phyloP scores from a whole-genome alignment of 805 yeast species.

The Myxozyma neotropica region DNA sequence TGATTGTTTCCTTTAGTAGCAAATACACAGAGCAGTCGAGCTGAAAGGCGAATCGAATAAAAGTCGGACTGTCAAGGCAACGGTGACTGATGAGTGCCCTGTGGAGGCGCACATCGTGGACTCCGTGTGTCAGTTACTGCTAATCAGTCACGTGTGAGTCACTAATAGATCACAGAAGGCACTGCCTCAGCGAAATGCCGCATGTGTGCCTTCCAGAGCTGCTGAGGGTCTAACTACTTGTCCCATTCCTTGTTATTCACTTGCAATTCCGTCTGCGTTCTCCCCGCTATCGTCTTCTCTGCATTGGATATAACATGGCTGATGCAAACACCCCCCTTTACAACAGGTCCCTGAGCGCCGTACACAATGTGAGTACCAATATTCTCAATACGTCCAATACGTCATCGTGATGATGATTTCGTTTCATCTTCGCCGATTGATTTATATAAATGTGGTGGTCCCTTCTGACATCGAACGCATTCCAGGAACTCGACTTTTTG shows the following conservation, averaged over 20 bases:
- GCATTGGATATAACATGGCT: constrained; percentile 21
- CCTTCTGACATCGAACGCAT: too few relatives aligned
- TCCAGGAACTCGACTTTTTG: constrained; percentile 72
- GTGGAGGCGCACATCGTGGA: not conserved
- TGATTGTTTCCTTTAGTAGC: too few relatives aligned
- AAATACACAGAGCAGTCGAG: too few relatives aligned
- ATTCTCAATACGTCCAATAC: not conserved
- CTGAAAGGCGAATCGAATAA: too few relatives aligned
- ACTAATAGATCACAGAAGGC: not conserved
- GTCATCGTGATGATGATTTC: constrained; percentile 1
- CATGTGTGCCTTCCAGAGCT: not conserved
- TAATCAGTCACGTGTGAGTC: not conserved
- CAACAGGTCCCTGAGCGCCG: constrained; percentile 75
- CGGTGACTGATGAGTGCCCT: too few relatives aligned
- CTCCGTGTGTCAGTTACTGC: not conserved
- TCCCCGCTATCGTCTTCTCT: too few relatives aligned
- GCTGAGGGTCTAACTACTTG: not conserved
- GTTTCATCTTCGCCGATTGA: not conserved
- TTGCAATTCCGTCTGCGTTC: too few relatives aligned
- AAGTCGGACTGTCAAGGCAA: too few relatives aligned
- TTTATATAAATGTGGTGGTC: too few relatives aligned
- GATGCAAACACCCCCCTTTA: constrained; percentile 42
- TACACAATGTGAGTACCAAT: constrained; percentile 59
- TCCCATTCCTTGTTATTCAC: not conserved
- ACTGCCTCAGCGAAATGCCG: not conserved